A percentile compares a stretch with the other conserved stretches of the same genome.
Conservation (phyloP, 768 basidiomycete species). For the Butyriboletus loyo region DNA sequence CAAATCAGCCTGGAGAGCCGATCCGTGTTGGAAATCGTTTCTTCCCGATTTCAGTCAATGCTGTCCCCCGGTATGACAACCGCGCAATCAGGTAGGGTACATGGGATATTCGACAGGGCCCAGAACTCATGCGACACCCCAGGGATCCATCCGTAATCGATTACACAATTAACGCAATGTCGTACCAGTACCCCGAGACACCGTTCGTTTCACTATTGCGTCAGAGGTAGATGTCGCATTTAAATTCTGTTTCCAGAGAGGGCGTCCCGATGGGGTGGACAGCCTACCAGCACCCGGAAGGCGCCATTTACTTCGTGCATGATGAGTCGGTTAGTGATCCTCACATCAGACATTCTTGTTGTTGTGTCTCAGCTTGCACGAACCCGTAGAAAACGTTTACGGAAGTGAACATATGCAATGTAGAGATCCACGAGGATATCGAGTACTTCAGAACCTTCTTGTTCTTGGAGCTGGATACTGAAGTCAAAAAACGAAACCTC, state of each 20-base stretch:
- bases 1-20: slow-evolving; percentile 6
- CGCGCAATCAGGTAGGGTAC: slow-evolving; percentile 10
- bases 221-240: neutral
- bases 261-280: slow-evolving; percentile 40
- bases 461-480: slow-evolving; percentile 16
- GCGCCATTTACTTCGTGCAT: slow-evolving; percentile 56
- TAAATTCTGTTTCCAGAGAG: slow-evolving; percentile 4
- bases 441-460: slow-evolving; percentile 30
- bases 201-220: slow-evolving; percentile 13
- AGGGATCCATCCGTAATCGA: slow-evolving; percentile 2
- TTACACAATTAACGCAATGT: slow-evolving; percentile 15
- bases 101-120: neutral
- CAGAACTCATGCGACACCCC: neutral
- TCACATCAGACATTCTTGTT: neutral
- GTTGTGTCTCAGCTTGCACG: neutral
- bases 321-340: slow-evolving; percentile 36
- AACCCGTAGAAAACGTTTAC: slow-evolving; percentile 49
- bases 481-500: slow-evolving; percentile 15
- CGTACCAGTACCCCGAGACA: slow-evolving; percentile 12
- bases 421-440: slow-evolving; percentile 31
- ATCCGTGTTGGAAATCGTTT: slow-evolving; percentile 1
- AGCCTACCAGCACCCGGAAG: slow-evolving; percentile 55
- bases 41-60: slow-evolving; percentile 12
- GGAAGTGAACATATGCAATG: slow-evolving; percentile 50
- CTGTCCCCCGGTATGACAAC: slow-evolving; percentile 7